Evolutionary conservation across 2,329 filamentous ascomycete species (phyloP).

Genomic region (Trichoderma koningiopsis): DNA sequence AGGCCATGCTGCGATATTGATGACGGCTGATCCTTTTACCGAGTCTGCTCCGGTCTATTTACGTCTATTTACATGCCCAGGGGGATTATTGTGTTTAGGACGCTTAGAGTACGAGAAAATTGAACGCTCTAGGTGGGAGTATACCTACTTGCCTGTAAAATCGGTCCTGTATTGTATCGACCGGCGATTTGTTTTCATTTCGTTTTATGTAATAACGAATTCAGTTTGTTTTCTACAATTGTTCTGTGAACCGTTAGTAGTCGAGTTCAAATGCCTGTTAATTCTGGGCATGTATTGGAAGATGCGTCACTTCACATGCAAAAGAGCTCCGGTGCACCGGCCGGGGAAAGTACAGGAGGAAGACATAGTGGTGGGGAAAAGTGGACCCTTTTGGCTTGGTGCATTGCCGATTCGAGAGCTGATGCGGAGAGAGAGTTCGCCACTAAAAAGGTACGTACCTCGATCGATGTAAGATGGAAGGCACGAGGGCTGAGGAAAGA

Average conservation of each 20-base stretch:
- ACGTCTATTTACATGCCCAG: neutral
- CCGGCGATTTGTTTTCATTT: no score
- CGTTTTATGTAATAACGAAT: no score
- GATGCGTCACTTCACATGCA: slow-evolving; percentile 25
- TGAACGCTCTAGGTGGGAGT: neutral
- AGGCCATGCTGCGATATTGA: neutral
- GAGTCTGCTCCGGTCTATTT: neutral
- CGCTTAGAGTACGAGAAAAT: neutral
- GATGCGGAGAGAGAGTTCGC: neutral
- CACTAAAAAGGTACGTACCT: slow-evolving; percentile 11
- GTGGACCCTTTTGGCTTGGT: neutral
- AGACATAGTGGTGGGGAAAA: slow-evolving; percentile 9
- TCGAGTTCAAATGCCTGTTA: no score
- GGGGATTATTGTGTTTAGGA: neutral
- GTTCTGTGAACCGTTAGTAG: no score
- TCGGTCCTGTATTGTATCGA: neutral
- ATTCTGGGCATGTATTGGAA: neutral
- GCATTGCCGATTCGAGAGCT: slow-evolving; percentile 21
- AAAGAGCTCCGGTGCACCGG: slow-evolving; percentile 24
- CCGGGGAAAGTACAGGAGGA: neutral
- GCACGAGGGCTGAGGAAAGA: neutral
- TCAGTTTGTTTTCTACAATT: no score
- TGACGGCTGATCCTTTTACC: slow-evolving; percentile 15
- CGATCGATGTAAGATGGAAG: neutral
- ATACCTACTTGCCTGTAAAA: no score